These are phyloP conservation scores for Avicennia marina DNA, from an alignment of 257 asterid species.

Conservation along the genomic window DNA sequence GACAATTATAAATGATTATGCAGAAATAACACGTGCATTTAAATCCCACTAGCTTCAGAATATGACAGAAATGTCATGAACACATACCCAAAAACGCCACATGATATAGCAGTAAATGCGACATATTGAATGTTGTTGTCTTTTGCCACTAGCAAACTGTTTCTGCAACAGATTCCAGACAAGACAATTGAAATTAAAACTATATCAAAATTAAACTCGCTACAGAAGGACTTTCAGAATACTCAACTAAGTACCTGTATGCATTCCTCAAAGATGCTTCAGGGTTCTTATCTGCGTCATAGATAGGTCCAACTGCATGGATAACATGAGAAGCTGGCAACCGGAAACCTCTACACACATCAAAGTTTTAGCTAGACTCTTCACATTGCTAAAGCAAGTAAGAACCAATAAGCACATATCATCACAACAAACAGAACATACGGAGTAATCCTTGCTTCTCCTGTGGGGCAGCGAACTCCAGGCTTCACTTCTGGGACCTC, in stretches of 20 bases:
- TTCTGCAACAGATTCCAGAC: slow-evolving; percentile 47
- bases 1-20: neutral
- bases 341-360: slow-evolving; percentile 64
- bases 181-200: slow-evolving; percentile 12
- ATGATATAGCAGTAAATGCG: slow-evolving; percentile 94
- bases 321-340: slow-evolving; percentile 94
- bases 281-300: slow-evolving; percentile 51
- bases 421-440: slow-evolving; percentile 19
- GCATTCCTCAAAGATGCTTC: slow-evolving; percentile 66
- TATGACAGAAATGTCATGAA: slow-evolving; percentile 1
- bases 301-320: slow-evolving; percentile 95
- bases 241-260: slow-evolving; percentile 49
- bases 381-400: no score
- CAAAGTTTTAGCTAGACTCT: slow-evolving; percentile 22
- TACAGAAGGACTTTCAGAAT: neutral
- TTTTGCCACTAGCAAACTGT: slow-evolving; percentile 71
- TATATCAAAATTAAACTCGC: neutral
- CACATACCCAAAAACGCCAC: slow-evolving; percentile 78
- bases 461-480: slow-evolving; percentile 93
- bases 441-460: slow-evolving; percentile 98
- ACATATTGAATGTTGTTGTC: slow-evolving; percentile 66
- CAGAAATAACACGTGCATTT: neutral
- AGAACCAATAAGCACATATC: no score
- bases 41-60: slow-evolving; percentile 3
- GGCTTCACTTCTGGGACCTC: slow-evolving; percentile 71